Evolutionary conservation across 768 basidiomycete genomes (phyloP).

Genomic region (Mycena crocata): DNA sequence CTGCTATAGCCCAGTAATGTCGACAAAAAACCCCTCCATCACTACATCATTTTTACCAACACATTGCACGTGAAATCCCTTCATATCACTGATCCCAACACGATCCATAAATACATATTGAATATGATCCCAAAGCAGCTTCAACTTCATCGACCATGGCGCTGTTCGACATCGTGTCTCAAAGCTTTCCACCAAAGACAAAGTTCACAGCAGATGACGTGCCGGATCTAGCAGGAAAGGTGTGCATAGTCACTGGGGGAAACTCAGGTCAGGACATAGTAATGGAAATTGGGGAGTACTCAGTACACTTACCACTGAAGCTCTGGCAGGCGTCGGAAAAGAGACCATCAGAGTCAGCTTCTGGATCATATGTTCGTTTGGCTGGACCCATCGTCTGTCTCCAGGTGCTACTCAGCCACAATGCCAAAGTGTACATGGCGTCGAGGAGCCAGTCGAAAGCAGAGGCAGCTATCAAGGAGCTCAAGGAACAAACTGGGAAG

Average conservation of each 20-base stretch:
- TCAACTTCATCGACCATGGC: constrained; percentile 12
- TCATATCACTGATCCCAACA: too few relatives aligned
- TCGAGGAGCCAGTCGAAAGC: constrained; percentile 47
- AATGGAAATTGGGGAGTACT: background rate
- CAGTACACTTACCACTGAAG: background rate
- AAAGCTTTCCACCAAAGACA: constrained; percentile 32
- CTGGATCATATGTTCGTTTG: background rate
- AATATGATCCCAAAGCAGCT: background rate
- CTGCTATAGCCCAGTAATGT: too few relatives aligned
- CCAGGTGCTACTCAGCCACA: constrained; percentile 46
- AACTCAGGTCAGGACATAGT: constrained; percentile 24
- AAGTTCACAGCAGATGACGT: constrained; percentile 31
- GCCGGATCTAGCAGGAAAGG: constrained; percentile 33
- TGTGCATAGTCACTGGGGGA: constrained; percentile 38
- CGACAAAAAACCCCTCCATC: too few relatives aligned
- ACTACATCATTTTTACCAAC: too few relatives aligned
- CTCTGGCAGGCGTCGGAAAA: constrained; percentile 31
- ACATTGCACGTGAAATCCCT: too few relatives aligned
- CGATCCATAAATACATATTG: too few relatives aligned
- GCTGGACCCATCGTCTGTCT: too few relatives aligned
- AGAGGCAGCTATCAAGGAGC: constrained; percentile 45
- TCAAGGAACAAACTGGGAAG: constrained; percentile 52
- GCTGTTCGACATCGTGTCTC: constrained; percentile 16
- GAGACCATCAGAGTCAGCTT: constrained; percentile 26
- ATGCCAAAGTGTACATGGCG: constrained; percentile 56